Percentiles rank a stretch among this genome's conserved stretches.
phyloP scores from a whole-genome alignment of 306 rosid species.

The Quercus rubra region DNA sequence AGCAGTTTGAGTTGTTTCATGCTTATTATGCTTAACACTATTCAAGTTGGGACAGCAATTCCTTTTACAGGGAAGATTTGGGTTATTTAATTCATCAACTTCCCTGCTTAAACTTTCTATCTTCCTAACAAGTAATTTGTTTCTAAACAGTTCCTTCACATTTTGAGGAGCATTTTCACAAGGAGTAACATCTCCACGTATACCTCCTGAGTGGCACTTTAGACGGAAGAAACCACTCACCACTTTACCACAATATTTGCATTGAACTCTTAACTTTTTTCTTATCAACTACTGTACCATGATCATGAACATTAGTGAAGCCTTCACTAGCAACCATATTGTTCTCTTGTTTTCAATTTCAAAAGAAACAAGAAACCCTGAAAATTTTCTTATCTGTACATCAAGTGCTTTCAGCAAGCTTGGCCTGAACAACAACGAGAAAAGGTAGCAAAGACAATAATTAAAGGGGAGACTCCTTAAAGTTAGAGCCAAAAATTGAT shows the following conservation, averaged over 20 bases:
- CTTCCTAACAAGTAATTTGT: background rate
- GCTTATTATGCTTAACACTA: background rate
- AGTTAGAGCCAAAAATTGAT: background rate
- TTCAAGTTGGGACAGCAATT: background rate
- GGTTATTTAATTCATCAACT: background rate
- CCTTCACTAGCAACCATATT: background rate
- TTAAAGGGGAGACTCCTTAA: background rate
- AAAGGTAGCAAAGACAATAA: background rate
- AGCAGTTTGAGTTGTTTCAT: background rate
- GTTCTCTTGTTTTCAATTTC: background rate
- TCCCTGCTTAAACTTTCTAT: background rate
- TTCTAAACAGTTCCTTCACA: conserved; percentile 4
- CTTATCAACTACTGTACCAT: conserved; percentile 1
- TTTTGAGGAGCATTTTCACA: conserved; percentile 11
- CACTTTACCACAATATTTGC: conserved; percentile 17
- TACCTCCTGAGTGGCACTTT: conserved; percentile 13
- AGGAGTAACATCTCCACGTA: conserved; percentile 14
- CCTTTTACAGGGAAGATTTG: conserved; percentile 9
- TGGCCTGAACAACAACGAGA: background rate
- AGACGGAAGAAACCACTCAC: conserved; percentile 13
- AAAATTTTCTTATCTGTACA: background rate
- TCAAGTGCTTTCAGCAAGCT: background rate
- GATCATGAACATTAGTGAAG: conserved; percentile 3
- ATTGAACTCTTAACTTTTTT: conserved; percentile 1
- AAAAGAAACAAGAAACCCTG: background rate